A percentile compares a stretch with the other conserved stretches of the same genome.
phyloP scores from a whole-genome alignment of 306 rosid genomes.

The Prinsepia uniflora region DNA sequence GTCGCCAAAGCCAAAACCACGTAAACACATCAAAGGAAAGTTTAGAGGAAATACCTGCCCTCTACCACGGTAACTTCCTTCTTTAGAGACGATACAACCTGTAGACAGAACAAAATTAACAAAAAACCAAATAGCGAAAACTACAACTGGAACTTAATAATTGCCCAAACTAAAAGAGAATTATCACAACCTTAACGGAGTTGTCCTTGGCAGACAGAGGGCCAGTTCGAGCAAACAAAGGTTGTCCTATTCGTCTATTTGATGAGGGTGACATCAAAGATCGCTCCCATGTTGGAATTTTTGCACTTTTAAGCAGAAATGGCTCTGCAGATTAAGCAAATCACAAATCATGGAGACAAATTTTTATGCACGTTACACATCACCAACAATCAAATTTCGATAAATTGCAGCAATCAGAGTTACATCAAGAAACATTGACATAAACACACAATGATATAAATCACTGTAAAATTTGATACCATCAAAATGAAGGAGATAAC shows the following conservation, averaged over 20 bases:
- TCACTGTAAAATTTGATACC: too few species aligned
- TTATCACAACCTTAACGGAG: slow-evolving; percentile 39
- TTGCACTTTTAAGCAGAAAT: slow-evolving; percentile 29
- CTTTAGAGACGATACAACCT: slow-evolving; percentile 53
- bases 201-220: slow-evolving; percentile 29
- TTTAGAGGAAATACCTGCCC: slow-evolving; percentile 45
- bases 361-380: background rate
- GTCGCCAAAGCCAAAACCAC: background rate
- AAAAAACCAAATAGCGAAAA: background rate
- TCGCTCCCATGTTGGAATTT: slow-evolving; percentile 24
- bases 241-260: slow-evolving; percentile 25
- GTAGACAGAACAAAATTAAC: slow-evolving; percentile 10
- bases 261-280: slow-evolving; percentile 22
- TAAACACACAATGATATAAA: too few species aligned
- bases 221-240: slow-evolving; percentile 32
- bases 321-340: slow-evolving; percentile 33
- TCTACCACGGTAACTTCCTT: slow-evolving; percentile 50
- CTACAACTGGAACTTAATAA: background rate
- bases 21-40: background rate
- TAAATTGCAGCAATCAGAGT: background rate
- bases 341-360: background rate
- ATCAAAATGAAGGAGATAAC: background rate
- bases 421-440: too few species aligned
- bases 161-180: slow-evolving; percentile 4
- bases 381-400: background rate